These are phyloP conservation scores for Perilla frutescens DNA, from an alignment of 257 asterid species.

Conservation along the genomic window DNA sequence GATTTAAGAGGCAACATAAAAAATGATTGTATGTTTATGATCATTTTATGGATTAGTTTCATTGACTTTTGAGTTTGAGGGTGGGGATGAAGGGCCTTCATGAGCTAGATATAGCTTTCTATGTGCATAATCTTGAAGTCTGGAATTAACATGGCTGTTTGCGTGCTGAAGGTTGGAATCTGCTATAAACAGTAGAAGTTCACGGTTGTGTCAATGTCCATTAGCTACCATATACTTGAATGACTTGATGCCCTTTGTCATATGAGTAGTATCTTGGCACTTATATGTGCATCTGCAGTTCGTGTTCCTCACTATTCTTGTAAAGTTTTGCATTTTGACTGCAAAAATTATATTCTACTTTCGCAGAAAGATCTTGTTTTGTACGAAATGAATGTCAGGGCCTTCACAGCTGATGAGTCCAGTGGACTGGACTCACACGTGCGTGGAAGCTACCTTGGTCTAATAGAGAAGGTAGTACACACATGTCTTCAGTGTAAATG, in stretches of 20 bases:
- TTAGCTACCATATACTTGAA: slow-evolving; percentile 10
- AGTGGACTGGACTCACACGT: slow-evolving; percentile 73
- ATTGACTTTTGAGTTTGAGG: slow-evolving; percentile 15
- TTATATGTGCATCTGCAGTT: slow-evolving; percentile 15
- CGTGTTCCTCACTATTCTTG: slow-evolving; percentile 18
- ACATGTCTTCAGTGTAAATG: slow-evolving; percentile 28
- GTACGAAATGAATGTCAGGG: slow-evolving; percentile 98
- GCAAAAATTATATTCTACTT: slow-evolving; percentile 30
- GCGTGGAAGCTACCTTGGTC: slow-evolving; percentile 94
- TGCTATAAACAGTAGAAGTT: slow-evolving; percentile 19
- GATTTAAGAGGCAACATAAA: neutral
- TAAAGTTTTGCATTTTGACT: slow-evolving; percentile 23
- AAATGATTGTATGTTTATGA: slow-evolving; percentile 6
- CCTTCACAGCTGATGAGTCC: slow-evolving; percentile 87
- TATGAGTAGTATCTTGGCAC: slow-evolving; percentile 5
- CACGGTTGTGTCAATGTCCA: neutral
- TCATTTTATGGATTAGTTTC: slow-evolving; percentile 3
- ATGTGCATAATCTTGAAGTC: neutral
- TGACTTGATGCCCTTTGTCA: neutral
- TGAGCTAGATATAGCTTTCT: neutral
- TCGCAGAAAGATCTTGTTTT: slow-evolving; percentile 90
- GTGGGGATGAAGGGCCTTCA: slow-evolving; percentile 11
- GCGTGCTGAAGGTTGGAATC: neutral
- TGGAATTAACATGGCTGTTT: slow-evolving; percentile 3
- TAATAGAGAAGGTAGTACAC: slow-evolving; percentile 78